Base-by-base conservation (phyloP, 2,329 filamentous ascomycete species). In the Ustilaginoidea virens region DNA sequence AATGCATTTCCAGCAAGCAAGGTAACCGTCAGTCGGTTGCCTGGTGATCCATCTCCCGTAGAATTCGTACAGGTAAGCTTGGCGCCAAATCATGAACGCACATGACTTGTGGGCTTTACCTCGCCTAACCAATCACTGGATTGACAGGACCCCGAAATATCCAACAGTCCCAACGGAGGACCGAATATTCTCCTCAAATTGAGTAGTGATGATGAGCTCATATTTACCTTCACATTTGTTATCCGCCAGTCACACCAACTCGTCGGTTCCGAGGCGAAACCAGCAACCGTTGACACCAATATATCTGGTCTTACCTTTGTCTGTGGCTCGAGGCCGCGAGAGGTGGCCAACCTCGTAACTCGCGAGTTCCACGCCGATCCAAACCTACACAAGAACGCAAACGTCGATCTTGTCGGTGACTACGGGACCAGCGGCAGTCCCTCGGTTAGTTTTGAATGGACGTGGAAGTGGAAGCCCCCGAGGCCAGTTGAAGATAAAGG, bases 351-450 rank as follows among this genome's bases (percentile, higher is more conserved):
- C 40, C 61, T 98, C 26, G 77, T 96, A 27, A 96, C 87, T 11
- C 69, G 86, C 42, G 90, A 98, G 52, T 96, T 98, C 45, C 85
- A 96, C 42, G 85, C 87, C 39, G 85, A 98, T 47, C 90, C 90
- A 1, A 98, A 98, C 47, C 62, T 98, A 32, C 90, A 98, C 60
- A 96, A 92, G 51, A 96, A 94, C 48, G 69, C 85, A 31, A 96
- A 96, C 48, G 90, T 98, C 22, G 80, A 92, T 45, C 66, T 96
- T 25, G 76, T 98, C n/a, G 90, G 90, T 3, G 85, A 93, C 50
- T 94, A 80, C 48, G 68, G 71, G 3, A 98, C 90, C 0, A 74
- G 68, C 18, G 86, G 87, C n/a, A 81, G 64, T 44, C 62, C 78
- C 5, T 87, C 82, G 2, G 77, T 92, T 17, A 75, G 83, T 19